phyloP scores from a whole-genome alignment of 495 filamentous ascomycete genomes.

The Neurospora sp. region DNA sequence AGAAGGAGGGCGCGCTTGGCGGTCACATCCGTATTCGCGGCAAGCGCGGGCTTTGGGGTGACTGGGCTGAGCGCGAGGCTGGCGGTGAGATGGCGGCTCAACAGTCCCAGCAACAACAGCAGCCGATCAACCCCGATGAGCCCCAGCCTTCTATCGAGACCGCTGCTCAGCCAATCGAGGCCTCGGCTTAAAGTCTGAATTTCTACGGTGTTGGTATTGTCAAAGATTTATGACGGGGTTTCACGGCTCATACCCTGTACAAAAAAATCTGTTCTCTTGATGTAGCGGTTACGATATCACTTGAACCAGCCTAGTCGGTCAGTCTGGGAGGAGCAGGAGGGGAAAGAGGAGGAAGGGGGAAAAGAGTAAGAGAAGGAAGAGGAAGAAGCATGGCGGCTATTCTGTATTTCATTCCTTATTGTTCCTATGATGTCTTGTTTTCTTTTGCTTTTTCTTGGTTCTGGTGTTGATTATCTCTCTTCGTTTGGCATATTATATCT shows the following conservation, averaged over 20 bases:
- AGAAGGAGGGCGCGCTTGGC: slow-evolving; percentile 61
- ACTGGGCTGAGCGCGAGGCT: slow-evolving; percentile 83
- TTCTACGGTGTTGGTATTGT: neutral
- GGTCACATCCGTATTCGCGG: slow-evolving; percentile 68
- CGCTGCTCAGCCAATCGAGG: slow-evolving; percentile 8
- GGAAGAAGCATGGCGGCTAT: neutral
- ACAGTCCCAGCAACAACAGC: slow-evolving; percentile 26
- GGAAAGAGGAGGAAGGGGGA: neutral
- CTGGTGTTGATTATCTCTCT: slow-evolving; percentile 1
- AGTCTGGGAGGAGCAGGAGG: neutral
- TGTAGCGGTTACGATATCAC: neutral
- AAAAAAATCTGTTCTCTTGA: neutral
- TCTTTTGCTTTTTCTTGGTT: neutral
- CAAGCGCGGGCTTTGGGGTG: slow-evolving; percentile 88
- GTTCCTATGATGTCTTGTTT: neutral
- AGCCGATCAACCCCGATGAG: slow-evolving; percentile 8
- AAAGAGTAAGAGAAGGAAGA: neutral
- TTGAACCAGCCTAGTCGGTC: neutral
- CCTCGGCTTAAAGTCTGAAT: neutral
- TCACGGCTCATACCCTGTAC: neutral
- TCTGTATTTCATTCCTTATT: neutral
- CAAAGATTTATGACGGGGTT: neutral
- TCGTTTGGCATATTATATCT: slow-evolving; percentile 4
- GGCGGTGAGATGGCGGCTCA: slow-evolving; percentile 42
- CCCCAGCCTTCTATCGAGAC: slow-evolving; percentile 23